Evolutionary conservation across 768 basidiomycete species (phyloP), one percentile per base, ranked within the genome.

Genomic region (Lactifluus piperatus): DNA sequence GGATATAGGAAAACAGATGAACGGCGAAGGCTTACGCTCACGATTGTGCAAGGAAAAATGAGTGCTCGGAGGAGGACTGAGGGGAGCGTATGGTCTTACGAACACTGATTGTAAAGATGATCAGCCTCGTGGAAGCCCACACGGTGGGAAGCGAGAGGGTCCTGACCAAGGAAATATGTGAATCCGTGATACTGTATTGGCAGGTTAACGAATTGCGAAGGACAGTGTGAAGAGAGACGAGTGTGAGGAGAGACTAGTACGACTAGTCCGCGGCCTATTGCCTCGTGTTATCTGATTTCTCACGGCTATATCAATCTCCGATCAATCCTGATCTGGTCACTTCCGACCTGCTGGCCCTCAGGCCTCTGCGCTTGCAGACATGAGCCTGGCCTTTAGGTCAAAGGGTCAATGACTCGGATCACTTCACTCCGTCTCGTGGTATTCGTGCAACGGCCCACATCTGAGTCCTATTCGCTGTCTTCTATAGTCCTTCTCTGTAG

Each of bases 61-160:
- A 32, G 51, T 41, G n/a, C 47, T 36, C 51, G 58, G 54, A 54
- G n/a, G n/a, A n/a, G 46, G 51, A 41, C 34, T 37, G 45, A 47
- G 63, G 50, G 51, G 36, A 39, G 53, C 39, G 52, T 51, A 36
- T 51, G 51, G 47, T 32, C 39, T 55, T 62, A 53, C 53, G 51
- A 11, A 36, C 53, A 44, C 56, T 55, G 61, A 54, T 45, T 57
- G 61, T 44, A 41, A 20, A 48, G 50, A 29, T 47, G 64, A 51
- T 58, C 64, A 30, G 64, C 64, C 64, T 65, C 64, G 48, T 63
- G 62, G 64, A 22, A 51, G 57, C 36, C 52, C 64, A 65, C 62
- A 58, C 62, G 62, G 52, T 29, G 47, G 45, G 62, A 62, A 57
- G 54, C 55, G 60, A 62, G 46, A n/a, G 18, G 60, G 62, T 51